Percentiles rank a stretch among this genome's conserved stretches.
Evolutionary conservation across 768 basidiomycete genomes (phyloP).

Genomic region (Podaxis sp.): DNA sequence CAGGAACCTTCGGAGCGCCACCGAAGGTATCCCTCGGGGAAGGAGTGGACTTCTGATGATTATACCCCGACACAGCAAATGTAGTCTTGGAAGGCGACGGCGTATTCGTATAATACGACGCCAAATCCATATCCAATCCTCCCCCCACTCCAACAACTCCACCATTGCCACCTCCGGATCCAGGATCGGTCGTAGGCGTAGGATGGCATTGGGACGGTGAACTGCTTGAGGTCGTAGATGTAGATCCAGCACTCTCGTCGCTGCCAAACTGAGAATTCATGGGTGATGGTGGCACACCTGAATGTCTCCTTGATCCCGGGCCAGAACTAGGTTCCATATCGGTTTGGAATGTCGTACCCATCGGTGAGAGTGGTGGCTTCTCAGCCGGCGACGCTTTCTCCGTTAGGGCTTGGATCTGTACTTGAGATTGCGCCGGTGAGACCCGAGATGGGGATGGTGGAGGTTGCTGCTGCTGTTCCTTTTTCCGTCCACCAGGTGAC

Average conservation of each 20-base stretch:
- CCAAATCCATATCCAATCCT: background rate
- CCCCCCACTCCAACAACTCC: background rate
- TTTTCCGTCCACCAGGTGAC: constrained; percentile 7
- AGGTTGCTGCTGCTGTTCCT: constrained; percentile 8
- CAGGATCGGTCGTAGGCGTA: constrained; percentile 30
- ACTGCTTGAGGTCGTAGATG: constrained; percentile 36
- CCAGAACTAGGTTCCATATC: background rate
- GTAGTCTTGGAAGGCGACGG: constrained; percentile 21
- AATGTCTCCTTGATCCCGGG: constrained; percentile 5
- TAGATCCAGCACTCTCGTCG: constrained; percentile 35
- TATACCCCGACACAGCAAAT: constrained; percentile 18
- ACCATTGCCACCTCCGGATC: background rate
- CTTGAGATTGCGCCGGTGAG: background rate
- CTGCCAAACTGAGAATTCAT: constrained; percentile 44
- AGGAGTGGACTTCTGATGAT: constrained; percentile 15
- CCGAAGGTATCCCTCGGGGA: constrained; percentile 36
- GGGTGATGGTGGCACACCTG: constrained; percentile 38
- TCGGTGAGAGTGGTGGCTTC: constrained; percentile 6
- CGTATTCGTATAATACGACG: constrained; percentile 11
- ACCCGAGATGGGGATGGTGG: constrained; percentile 5
- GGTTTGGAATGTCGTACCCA: background rate
- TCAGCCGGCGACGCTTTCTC: background rate
- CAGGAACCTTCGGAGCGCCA: constrained; percentile 19
- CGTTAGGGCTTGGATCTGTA: background rate
- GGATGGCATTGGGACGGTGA: constrained; percentile 36